Conservation (phyloP, 2,329 filamentous ascomycete genomes). For the Exophiala sp. region DNA sequence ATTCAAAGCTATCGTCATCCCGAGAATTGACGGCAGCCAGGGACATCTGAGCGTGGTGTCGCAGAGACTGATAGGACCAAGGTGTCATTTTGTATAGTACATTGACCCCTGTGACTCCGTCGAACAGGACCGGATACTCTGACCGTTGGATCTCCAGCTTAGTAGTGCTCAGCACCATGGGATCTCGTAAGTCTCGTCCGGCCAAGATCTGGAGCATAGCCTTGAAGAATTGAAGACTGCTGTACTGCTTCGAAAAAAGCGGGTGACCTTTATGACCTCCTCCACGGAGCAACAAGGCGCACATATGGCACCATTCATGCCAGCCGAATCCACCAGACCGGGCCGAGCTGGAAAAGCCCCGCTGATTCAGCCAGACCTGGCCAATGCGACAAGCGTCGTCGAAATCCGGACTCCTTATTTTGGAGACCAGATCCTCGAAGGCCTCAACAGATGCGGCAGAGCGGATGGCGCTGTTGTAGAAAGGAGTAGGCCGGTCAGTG, state of each 20-base stretch:
- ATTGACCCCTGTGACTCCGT: constrained; percentile 68
- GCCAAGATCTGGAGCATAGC: constrained; percentile 83
- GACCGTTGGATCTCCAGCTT: constrained; percentile 35
- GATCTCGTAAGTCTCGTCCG: constrained; percentile 65
- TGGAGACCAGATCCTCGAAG: constrained; percentile 70
- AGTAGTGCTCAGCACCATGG: constrained; percentile 49
- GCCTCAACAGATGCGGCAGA: constrained; percentile 66
- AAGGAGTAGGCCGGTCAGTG: constrained; percentile 56
- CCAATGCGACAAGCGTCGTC: constrained; percentile 80
- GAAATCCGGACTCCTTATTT: constrained; percentile 63
- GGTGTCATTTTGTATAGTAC: constrained; percentile 82
- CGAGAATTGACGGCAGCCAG: constrained; percentile 69
- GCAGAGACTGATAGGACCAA: constrained; percentile 72
- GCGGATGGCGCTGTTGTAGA: constrained; percentile 82
- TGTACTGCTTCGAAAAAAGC: constrained; percentile 71
- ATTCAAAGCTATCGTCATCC: constrained; percentile 71
- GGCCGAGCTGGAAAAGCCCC: constrained; percentile 68
- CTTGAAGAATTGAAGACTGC: constrained; percentile 91
- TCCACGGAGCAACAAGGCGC: constrained; percentile 73
- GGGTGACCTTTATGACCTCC: constrained; percentile 66
- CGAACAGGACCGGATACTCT: constrained; percentile 67
- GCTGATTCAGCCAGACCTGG: constrained; percentile 80
- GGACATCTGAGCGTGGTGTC: constrained; percentile 67
- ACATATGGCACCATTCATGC: constrained; percentile 81
- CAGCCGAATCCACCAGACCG: constrained; percentile 79